phyloP scores from a whole-genome alignment of 1,284 basidiomycete genomes.

The Naganishia cerealis region DNA sequence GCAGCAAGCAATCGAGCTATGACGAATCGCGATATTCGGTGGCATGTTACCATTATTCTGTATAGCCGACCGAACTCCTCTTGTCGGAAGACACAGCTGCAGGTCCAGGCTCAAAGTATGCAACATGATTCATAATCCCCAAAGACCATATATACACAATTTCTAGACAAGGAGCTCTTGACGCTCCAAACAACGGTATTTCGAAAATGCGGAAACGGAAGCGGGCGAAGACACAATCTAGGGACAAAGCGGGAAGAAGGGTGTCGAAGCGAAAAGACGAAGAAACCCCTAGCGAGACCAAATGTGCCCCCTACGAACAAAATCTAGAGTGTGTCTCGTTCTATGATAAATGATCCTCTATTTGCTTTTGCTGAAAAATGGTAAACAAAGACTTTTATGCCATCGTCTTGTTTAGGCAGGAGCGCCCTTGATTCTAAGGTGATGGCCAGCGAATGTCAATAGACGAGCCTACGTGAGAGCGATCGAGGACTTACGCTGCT shows the following conservation, averaged over 20 bases:
- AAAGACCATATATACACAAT: too few relatives aligned
- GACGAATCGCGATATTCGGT: too few relatives aligned
- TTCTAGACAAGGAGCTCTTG: too few relatives aligned
- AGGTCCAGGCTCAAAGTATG: too few relatives aligned
- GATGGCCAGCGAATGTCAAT: not conserved
- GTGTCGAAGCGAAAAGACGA: constrained; percentile 1
- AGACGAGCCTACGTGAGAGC: too few relatives aligned
- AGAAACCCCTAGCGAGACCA: not conserved
- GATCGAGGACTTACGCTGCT: constrained; percentile 60
- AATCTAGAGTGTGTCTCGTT: not conserved
- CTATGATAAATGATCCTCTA: constrained; percentile 9
- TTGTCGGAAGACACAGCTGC: too few relatives aligned
- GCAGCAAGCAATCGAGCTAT: too few relatives aligned
- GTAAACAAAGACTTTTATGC: not conserved
- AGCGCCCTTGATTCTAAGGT: constrained; percentile 30
- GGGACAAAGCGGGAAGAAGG: too few relatives aligned
- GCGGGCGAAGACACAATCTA: too few relatives aligned
- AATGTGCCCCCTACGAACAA: not conserved
- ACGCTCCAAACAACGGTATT: not conserved
- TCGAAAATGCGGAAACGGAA: not conserved
- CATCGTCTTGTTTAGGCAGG: not conserved
- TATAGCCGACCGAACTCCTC: too few relatives aligned
- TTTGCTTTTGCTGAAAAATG: not conserved
- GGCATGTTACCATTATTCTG: too few relatives aligned
- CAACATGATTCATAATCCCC: too few relatives aligned